Evolutionary conservation across 1,284 basidiomycete genomes (phyloP).

Genomic region (Coniferiporia sulphurascens): DNA sequence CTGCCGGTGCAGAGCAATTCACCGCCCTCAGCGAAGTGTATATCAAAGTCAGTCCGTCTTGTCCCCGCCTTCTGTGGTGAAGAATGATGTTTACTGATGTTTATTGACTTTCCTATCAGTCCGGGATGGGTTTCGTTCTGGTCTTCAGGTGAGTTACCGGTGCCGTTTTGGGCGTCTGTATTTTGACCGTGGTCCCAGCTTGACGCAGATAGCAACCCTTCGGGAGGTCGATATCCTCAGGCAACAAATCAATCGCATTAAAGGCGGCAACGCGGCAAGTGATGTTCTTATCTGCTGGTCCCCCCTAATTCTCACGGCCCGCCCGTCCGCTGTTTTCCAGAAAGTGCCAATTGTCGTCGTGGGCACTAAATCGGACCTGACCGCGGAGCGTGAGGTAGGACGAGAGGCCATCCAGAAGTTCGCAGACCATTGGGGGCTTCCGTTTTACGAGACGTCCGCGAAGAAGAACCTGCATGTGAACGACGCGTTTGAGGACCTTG

Average conservation of each 20-base stretch:
- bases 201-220: constrained; percentile 74
- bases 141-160: constrained; percentile 62
- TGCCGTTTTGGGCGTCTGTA: constrained; percentile 3
- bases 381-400: constrained; percentile 76
- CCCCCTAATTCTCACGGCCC: background rate
- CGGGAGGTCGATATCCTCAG: constrained; percentile 74
- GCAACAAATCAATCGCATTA: constrained; percentile 77
- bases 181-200: constrained; percentile 34
- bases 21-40: constrained; percentile 74
- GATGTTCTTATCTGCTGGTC: background rate
- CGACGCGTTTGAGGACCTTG: constrained; percentile 75
- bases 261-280: constrained; percentile 59
- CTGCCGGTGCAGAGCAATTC: constrained; percentile 87
- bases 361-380: constrained; percentile 84
- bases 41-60: constrained; percentile 53
- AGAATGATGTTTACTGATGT: background rate
- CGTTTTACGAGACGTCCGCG: constrained; percentile 83
- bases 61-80: background rate
- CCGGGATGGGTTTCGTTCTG: constrained; percentile 73
- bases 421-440: constrained; percentile 63
- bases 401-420: constrained; percentile 61
- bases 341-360: constrained; percentile 79
- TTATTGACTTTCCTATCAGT: constrained; percentile 32
- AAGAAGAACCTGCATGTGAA: constrained; percentile 76
- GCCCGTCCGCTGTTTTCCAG: constrained; percentile 29